Conservation (phyloP, 768 basidiomycete genomes). For the Podaxis mareebaensis region DNA sequence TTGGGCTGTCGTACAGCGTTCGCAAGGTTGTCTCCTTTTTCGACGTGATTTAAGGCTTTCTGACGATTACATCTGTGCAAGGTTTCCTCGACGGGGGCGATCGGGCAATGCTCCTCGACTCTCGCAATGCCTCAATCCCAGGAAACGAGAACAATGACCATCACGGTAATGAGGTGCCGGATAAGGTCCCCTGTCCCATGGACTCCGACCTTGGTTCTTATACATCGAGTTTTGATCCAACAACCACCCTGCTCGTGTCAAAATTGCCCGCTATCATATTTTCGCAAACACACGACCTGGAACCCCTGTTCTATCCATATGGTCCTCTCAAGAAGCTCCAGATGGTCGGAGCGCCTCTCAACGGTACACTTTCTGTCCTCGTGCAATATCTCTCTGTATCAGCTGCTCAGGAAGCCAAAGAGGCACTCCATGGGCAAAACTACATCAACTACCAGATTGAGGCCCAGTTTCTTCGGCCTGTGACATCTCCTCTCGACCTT, state of each 20-base stretch:
- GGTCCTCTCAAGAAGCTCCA: constrained; percentile 66
- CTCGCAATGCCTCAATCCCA: constrained; percentile 37
- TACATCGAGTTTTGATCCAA: constrained; percentile 38
- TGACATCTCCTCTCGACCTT: constrained; percentile 12
- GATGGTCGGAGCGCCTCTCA: constrained; percentile 40
- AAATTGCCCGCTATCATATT: constrained; percentile 70
- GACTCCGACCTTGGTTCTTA: constrained; percentile 32
- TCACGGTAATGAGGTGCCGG: constrained; percentile 25
- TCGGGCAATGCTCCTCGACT: constrained; percentile 62
- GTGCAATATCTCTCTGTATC: constrained; percentile 62
- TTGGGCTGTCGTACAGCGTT: constrained; percentile 87
- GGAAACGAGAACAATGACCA: constrained; percentile 19
- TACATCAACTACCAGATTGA: constrained; percentile 51
- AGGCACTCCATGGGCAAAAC: constrained; percentile 57
- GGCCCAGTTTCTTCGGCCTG: constrained; percentile 32
- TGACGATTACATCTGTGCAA: constrained; percentile 26
- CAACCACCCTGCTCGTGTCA: constrained; percentile 57
- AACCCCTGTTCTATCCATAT: constrained; percentile 75
- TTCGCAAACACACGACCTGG: constrained; percentile 62
- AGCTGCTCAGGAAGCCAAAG: constrained; percentile 66
- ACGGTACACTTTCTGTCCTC: constrained; percentile 51
- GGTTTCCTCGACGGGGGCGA: constrained; percentile 84
- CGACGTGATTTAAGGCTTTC: background rate
- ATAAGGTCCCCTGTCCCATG: constrained; percentile 30
- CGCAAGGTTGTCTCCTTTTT: constrained; percentile 53